Evolutionary conservation across 345 rosid species (phyloP), one percentile per base, ranked within the genome.

Genomic region (Mercurialis annua): DNA sequence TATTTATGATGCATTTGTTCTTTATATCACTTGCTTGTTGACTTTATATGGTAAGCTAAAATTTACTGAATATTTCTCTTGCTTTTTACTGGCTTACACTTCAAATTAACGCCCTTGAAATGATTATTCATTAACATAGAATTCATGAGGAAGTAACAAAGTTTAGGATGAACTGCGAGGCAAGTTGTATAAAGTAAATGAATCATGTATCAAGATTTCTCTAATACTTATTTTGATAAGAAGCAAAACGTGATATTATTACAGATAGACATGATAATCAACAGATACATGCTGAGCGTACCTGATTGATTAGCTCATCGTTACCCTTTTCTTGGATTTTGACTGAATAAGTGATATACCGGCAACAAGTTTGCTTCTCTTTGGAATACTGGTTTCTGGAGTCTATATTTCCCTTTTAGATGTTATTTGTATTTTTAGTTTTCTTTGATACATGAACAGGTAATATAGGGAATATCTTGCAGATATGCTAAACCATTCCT

Each of bases 401-500:
- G 24, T 51, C 24, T 17, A 10, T 44, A 58, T 15, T 48, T 52
- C 34, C 68, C 12, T 40, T 40, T 40, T 36, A 36, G 11, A 40
- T 40, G n/a, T n/a, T n/a, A n/a, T n/a, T n/a, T n/a, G 40, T 36
- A 36, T 36, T 36, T 36, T 36, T 36, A 3, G 9, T 36, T 36
- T 4, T 40, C 48, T 38, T 29, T 31, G 11, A 55, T 0, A 36
- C 24, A 31, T 11, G 14, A 17, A 43, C 29, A 61, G n/a, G 50
- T 44, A 47, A 50, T 20, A 56, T 59, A 30, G 27, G 27, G 30
- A 10, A 59, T 70, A 47, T 68, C 50, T 56, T 77, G 84, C 94
- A 93, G 97, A 93, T 79, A 93, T 89, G 96, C 74, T 93, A 57
- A 93, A 87, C 80, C 97, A 93, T 70, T 90, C 98, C 29, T 84